A percentile compares a stretch with the other conserved stretches of the same genome.
Conservation (phyloP, 2,329 filamentous ascomycete species). For the Scleromitrula shiraiana region DNA sequence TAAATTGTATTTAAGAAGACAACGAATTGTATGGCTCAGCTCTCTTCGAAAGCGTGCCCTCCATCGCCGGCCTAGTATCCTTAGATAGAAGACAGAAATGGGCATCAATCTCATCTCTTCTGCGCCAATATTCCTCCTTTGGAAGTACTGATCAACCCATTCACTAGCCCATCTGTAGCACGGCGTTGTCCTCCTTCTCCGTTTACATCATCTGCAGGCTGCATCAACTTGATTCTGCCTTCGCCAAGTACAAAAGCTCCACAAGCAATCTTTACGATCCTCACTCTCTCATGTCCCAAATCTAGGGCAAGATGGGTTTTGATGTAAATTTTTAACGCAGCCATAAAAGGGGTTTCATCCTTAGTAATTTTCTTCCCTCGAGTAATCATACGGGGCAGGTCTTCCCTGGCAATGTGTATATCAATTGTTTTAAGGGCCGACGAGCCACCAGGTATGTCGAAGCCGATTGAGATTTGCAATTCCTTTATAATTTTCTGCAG, state of each 20-base stretch:
- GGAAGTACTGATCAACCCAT: conserved; percentile 18
- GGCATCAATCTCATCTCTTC: too few species aligned
- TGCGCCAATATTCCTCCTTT: conserved; percentile 10
- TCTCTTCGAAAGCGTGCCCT: too few species aligned
- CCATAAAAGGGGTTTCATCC: conserved; percentile 31
- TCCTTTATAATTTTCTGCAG: conserved; percentile 22
- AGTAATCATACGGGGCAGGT: conserved; percentile 30
- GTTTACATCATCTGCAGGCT: conserved; percentile 11
- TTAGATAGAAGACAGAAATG: too few species aligned
- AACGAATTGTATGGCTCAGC: too few species aligned
- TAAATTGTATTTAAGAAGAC: too few species aligned
- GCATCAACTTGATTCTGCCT: conserved; percentile 34
- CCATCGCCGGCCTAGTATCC: too few species aligned
- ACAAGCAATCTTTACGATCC: conserved; percentile 35
- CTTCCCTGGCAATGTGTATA: conserved; percentile 34
- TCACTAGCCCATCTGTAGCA: conserved; percentile 19
- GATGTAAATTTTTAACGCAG: conserved; percentile 33
- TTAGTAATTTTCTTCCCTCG: conserved; percentile 18
- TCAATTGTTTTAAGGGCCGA: conserved; percentile 34
- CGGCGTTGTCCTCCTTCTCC: conserved; percentile 15
- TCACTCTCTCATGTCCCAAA: conserved; percentile 32
- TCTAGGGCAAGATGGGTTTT: conserved; percentile 35
- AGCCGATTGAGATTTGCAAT: conserved; percentile 22
- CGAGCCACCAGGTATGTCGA: conserved; percentile 22
- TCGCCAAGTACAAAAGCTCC: conserved; percentile 35